Evolutionary conservation across 2,329 filamentous ascomycete species (phyloP).

Genomic region (Curvularia verruculosa): DNA sequence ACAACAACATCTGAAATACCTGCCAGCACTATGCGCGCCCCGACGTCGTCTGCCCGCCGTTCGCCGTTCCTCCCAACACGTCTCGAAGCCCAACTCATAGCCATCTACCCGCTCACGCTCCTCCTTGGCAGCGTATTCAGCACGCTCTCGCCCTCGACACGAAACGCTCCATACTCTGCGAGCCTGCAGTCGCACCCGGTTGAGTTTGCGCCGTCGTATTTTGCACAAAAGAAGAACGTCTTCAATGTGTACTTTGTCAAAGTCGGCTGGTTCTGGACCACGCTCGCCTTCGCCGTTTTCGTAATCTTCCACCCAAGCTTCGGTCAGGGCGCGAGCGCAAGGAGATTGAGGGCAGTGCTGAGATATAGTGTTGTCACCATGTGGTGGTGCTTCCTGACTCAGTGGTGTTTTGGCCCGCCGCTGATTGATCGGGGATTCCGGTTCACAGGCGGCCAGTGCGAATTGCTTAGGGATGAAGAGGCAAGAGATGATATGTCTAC

Average conservation of each 20-base stretch:
- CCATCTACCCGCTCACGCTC: slow-evolving; percentile 78
- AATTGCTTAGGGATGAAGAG: slow-evolving; percentile 60
- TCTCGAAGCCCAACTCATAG: slow-evolving; percentile 68
- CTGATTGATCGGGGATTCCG: slow-evolving; percentile 89
- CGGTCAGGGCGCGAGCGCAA: slow-evolving; percentile 51
- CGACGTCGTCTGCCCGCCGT: slow-evolving; percentile 35
- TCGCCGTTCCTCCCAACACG: slow-evolving; percentile 72
- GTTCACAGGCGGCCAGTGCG: slow-evolving; percentile 86
- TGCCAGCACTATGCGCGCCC: slow-evolving; percentile 28
- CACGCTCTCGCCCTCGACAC: slow-evolving; percentile 73
- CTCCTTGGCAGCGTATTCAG: slow-evolving; percentile 83
- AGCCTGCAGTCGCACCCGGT: slow-evolving; percentile 67
- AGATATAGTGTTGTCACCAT: slow-evolving; percentile 75
- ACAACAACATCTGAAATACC: slow-evolving; percentile 34
- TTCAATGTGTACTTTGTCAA: slow-evolving; percentile 96
- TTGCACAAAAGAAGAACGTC: slow-evolving; percentile 89
- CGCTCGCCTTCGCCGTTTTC: slow-evolving; percentile 73
- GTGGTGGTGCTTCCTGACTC: slow-evolving; percentile 86
- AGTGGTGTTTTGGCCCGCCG: slow-evolving; percentile 94
- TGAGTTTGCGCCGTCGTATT: slow-evolving; percentile 75
- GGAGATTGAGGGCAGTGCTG: slow-evolving; percentile 63
- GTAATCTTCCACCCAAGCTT: slow-evolving; percentile 69
- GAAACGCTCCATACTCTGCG: slow-evolving; percentile 65
- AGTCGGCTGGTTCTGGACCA: slow-evolving; percentile 91
- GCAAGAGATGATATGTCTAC: slow-evolving; percentile 55